A percentile compares a stretch with the other conserved stretches of the same genome.
Evolutionary conservation across 2,329 filamentous ascomycete genomes (phyloP).

Genomic region (Sporothrix schenckii): DNA sequence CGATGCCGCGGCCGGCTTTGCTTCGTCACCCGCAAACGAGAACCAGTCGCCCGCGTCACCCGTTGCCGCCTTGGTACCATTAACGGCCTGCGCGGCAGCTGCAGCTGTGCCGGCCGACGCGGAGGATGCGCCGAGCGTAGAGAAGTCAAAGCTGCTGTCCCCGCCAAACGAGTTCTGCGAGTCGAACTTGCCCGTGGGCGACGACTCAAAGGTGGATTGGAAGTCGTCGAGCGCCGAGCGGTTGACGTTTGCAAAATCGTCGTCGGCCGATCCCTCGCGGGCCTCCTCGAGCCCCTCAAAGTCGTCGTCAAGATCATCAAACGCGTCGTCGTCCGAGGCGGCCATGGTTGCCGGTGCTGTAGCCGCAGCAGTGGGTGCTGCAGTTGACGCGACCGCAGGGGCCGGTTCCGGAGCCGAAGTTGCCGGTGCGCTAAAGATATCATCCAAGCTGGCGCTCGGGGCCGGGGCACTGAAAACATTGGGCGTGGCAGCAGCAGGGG

Average conservation of each 20-base stretch:
- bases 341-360: constrained; percentile 36
- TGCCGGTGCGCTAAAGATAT: constrained; percentile 33
- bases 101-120: constrained; percentile 38
- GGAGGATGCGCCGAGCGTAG: constrained; percentile 46
- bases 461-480: constrained; percentile 2
- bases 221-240: constrained; percentile 75
- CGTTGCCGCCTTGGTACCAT: constrained; percentile 40
- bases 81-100: constrained; percentile 43
- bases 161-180: constrained; percentile 48
- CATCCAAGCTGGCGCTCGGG: constrained; percentile 19
- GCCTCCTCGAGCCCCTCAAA: constrained; percentile 84
- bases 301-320: constrained; percentile 77
- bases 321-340: constrained; percentile 49
- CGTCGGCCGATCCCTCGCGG: constrained; percentile 76
- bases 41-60: constrained; percentile 74
- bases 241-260: constrained; percentile 76
- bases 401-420: background rate
- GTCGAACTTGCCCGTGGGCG: constrained; percentile 59
- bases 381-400: constrained; percentile 8
- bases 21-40: constrained; percentile 15
- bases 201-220: constrained; percentile 79
- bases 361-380: background rate
- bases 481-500: background rate
- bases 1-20: constrained; percentile 32
- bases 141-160: constrained; percentile 64